phyloP scores from a whole-genome alignment of 225 moss, liverwort and hornwort species.

The Pseudoscleropodium purum region DNA sequence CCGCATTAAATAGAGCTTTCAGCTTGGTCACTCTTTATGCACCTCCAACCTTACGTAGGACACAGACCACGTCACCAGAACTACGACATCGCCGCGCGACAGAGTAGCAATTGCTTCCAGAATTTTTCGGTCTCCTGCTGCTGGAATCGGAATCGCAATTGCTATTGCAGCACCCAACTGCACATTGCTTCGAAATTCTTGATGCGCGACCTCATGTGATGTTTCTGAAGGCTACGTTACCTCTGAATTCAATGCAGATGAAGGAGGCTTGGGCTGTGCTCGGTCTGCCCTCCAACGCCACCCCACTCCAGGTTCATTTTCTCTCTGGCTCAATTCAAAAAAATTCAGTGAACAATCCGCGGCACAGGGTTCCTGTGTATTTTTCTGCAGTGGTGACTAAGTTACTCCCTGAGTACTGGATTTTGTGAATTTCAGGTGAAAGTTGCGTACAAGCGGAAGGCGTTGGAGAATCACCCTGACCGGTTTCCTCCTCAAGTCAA shows the following conservation, averaged over 20 bases:
- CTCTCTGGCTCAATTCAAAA: not conserved
- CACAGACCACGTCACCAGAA: not conserved
- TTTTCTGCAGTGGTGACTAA: not conserved
- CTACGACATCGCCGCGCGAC: not conserved
- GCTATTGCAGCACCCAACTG: not conserved
- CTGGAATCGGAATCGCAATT: not conserved
- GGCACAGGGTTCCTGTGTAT: not conserved
- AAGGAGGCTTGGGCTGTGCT: constrained; percentile 39
- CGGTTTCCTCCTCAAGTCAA: constrained; percentile 33
- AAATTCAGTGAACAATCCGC: not conserved
- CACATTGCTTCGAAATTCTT: not conserved
- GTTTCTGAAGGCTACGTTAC: not conserved
- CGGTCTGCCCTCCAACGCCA: constrained; percentile 34
- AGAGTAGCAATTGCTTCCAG: not conserved
- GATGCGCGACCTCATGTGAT: not conserved
- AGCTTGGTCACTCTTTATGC: too few species aligned
- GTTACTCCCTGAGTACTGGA: not conserved
- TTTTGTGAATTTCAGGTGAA: constrained; percentile 16
- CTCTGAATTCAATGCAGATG: constrained; percentile 14
- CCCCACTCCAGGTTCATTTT: constrained; percentile 20
- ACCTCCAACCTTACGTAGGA: not conserved
- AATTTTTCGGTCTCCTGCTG: not conserved
- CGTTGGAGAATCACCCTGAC: constrained; percentile 48
- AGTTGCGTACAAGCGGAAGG: constrained; percentile 41
- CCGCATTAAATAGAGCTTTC: too few species aligned